These are phyloP conservation scores for Eucalyptus shirleyi DNA, from an alignment of 345 rosid genomes.

Conservation along the genomic window DNA sequence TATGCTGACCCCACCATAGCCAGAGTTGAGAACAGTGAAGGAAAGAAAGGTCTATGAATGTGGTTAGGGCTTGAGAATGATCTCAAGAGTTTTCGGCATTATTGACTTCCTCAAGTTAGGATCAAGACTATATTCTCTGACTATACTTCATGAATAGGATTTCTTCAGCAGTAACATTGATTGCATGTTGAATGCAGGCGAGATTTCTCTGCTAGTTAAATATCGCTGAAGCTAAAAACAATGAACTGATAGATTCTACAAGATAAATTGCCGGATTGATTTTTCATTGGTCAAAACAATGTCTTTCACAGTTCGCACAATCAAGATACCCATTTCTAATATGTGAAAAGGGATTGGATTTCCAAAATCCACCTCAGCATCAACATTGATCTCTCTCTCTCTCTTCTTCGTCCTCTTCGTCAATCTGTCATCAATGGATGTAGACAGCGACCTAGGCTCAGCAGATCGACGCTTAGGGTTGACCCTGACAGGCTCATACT, in stretches of 20 bases:
- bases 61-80: not conserved
- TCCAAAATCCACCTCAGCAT: not conserved
- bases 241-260: not conserved
- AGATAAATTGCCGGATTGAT: not conserved
- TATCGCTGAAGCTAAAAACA: not conserved
- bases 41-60: not conserved
- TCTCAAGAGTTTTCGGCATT: not conserved
- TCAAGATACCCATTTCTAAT: not conserved
- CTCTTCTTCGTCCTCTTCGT: not conserved
- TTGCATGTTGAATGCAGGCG: not conserved
- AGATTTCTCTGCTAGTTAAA: not conserved
- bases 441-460: not conserved
- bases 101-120: not conserved
- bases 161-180: not conserved
- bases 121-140: not conserved
- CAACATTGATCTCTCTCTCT: not conserved
- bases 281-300: not conserved
- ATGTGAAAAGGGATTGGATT: not conserved
- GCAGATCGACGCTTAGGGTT: constrained; percentile 18
- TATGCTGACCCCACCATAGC: not conserved
- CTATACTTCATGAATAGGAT: not conserved
- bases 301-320: not conserved
- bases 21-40: not conserved
- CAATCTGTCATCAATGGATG: not conserved
- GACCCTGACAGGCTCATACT: constrained; percentile 17